Base-by-base conservation (phyloP, 176 grass and related monocot genomes). In the Zizania latifolia region DNA sequence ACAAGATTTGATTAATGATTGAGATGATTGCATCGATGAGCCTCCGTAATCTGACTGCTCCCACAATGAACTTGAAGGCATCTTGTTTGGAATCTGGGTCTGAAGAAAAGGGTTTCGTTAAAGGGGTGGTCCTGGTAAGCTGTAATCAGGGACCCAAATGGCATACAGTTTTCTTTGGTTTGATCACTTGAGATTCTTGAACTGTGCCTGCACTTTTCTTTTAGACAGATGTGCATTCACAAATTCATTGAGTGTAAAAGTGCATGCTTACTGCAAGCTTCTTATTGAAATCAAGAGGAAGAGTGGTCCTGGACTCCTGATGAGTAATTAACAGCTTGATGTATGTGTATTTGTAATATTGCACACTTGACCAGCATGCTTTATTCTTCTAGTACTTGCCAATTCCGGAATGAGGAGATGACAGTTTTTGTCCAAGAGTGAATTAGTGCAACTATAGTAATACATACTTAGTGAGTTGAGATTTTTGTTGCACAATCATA, bases 51-150 rank as follows among this genome's bases (percentile, higher is more conserved):
- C 21, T 55, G 46, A 72, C 35, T 57, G 58, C 73, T 82, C 66
- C 19, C 23, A 65, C 28, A 27, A 58, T 72, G 22, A 53, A 60
- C 46, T 59, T 67, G 50, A 82, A 82, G 32, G 82, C 29, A 68
- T 68, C 28, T 83, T 62, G 68, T 83, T 46, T 40, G 43, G 62
- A 68, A 68, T 68, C 22, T 77, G 44, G 43, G 63, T 75, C 54
- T 69, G 55, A 86, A 75, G 41, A 21, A 53, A 78, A 68, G 41
- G 62, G 50, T n/a, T n/a, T 68, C 34, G 78, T 74, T 41, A 83
- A 88, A 87, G 68, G 75, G 56, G 80, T 83, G 80, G 80, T 83
- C 86, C 86, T 79, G 74, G 69, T 68, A 58, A 72, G 60, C 51
- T 68, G 14, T n/a, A 32, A 68, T 32, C 51, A 73, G 67, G 60